Base-by-base conservation (phyloP, 805 yeast genomes). In the Candida mattraensis region DNA sequence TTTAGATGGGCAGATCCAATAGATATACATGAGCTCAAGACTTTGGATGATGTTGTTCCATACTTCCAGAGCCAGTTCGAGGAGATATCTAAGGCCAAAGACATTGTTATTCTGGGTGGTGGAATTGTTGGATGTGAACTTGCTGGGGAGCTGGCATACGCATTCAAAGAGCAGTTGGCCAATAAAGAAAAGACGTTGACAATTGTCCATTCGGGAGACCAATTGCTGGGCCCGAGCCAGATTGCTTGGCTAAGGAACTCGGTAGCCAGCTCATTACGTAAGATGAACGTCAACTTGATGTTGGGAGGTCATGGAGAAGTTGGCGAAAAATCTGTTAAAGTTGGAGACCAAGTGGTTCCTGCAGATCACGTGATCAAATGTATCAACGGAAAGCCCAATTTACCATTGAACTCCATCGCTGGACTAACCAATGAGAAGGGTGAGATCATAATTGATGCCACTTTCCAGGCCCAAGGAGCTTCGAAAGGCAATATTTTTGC, bases 91-190 rank as follows among this genome's bases (percentile, higher is more conserved):
- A 27, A 32, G 4, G 58, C 63, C 1, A 48, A 53, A 15, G 37
- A 52, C 19, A 50, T 60, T 12, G 56, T 51, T 3, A 34, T 62
- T 15, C 40, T 60, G 12, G 67, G 67, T 24, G 66, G 63, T 14
- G 67, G 66, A 2, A 48, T 51, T 33, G 48, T 45, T 15, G 63
- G 56, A 19, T 42, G 42, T 14, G 67, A 63, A 37, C 22, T 61
- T 2, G 53, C 48, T 8, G 68, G 68, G 19, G 67, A 63, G 34
- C 18, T 62, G 4, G 44, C 53, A 3, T 36, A 43, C 33, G 30
- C 36, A 3, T 63, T 43, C 36, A 24, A 35, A 8, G 30, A 34
- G 1, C 48, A 48, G 6, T 16, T 51, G 12, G 21, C 22, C 11
- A 11, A 28, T 2, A 42, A 47, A 4, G 44, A 30, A 14, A 60